A percentile compares a stretch with the other conserved stretches of the same genome.
These are phyloP conservation scores for Saccharomyces hybrid DNA, from an alignment of 1,139 yeast genomes.

Conservation along the genomic window DNA sequence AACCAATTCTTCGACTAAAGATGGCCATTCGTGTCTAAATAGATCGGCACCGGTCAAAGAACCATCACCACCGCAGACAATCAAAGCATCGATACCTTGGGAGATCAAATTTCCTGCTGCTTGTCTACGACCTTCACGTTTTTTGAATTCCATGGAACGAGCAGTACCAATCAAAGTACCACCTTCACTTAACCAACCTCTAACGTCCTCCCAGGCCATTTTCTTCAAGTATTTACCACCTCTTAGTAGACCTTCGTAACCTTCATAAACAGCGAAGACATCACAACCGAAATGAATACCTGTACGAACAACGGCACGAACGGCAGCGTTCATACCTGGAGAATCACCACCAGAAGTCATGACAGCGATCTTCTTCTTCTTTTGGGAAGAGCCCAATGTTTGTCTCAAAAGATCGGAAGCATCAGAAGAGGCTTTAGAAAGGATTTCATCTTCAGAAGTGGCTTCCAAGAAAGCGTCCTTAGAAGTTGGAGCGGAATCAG, in stretches of 20 bases:
- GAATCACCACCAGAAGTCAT: slow-evolving; percentile 89
- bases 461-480: slow-evolving; percentile 26
- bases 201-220: slow-evolving; percentile 71
- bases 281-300: slow-evolving; percentile 66
- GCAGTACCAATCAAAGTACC: slow-evolving; percentile 84
- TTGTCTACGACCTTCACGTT: slow-evolving; percentile 56
- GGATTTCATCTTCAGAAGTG: slow-evolving; percentile 7
- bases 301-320: slow-evolving; percentile 70
- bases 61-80: slow-evolving; percentile 84
- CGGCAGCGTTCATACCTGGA: slow-evolving; percentile 81
- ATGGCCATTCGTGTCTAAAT: slow-evolving; percentile 75
- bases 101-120: slow-evolving; percentile 63
- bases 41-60: slow-evolving; percentile 77
- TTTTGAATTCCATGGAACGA: slow-evolving; percentile 59
- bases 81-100: slow-evolving; percentile 69
- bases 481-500: slow-evolving; percentile 32
- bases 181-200: slow-evolving; percentile 67
- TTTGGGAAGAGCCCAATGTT: slow-evolving; percentile 17
- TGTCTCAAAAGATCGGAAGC: slow-evolving; percentile 17
- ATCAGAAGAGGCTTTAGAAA: slow-evolving; percentile 25
- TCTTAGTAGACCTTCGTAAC: slow-evolving; percentile 66
- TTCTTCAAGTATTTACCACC: slow-evolving; percentile 60
- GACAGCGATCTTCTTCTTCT: slow-evolving; percentile 57
- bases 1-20: slow-evolving; percentile 55
- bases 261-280: slow-evolving; percentile 68